Evolutionary conservation across 768 basidiomycete genomes (phyloP).

Genomic region (Amanita fuliginea): DNA sequence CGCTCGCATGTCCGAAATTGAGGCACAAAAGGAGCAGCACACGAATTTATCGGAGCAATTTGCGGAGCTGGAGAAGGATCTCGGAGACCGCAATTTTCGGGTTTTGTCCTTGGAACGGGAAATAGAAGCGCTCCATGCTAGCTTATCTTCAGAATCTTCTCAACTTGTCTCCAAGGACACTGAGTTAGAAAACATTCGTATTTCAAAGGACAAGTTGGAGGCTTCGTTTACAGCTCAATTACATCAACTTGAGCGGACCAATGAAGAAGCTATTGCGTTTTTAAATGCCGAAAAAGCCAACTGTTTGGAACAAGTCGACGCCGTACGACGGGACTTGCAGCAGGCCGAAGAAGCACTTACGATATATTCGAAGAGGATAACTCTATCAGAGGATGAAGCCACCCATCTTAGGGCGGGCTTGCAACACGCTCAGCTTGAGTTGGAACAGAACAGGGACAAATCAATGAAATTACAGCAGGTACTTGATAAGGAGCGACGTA

Average conservation of each 20-base stretch:
- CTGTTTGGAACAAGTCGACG: not conserved
- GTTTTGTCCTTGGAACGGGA: conserved; percentile 14
- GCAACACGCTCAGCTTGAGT: not conserved
- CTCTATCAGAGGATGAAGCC: not conserved
- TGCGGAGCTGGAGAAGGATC: conserved; percentile 11
- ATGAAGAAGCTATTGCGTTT: not conserved
- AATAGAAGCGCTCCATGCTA: conserved; percentile 12
- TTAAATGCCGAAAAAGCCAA: not conserved
- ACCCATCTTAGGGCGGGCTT: not conserved
- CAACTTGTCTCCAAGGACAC: conserved; percentile 4
- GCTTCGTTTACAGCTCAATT: conserved; percentile 7
- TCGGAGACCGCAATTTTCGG: conserved; percentile 17
- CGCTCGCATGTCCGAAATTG: conserved; percentile 9
- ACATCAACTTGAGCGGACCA: conserved; percentile 1
- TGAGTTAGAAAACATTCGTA: conserved; percentile 7
- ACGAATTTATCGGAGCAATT: conserved; percentile 7
- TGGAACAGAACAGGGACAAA: not conserved
- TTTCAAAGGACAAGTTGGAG: conserved; percentile 11
- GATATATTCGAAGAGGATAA: not conserved
- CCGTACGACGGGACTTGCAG: not conserved
- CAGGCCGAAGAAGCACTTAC: not conserved
- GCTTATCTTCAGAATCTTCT: conserved; percentile 7
- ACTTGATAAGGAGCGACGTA: not conserved
- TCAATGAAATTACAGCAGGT: not conserved
- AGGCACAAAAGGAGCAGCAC: conserved; percentile 9